Conservation (phyloP, 345 rosid species). For the Brassica carinata region DNA sequence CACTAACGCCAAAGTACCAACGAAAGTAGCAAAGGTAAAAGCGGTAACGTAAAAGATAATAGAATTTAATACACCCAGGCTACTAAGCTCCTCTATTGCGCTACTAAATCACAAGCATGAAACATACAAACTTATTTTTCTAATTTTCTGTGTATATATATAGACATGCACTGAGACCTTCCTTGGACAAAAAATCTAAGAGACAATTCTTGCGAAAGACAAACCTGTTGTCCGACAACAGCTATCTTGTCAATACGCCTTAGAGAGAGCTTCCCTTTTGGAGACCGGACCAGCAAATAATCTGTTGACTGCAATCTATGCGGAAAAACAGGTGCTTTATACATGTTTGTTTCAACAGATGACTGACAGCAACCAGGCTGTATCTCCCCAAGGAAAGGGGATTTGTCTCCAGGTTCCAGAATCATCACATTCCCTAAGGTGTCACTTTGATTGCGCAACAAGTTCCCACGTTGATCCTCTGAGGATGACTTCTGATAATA, state of each 20-base stretch:
- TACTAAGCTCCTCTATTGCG: neutral
- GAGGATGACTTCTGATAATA: slow-evolving; percentile 86
- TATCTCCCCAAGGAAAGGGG: slow-evolving; percentile 96
- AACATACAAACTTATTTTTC: neutral
- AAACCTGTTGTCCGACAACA: slow-evolving; percentile 96
- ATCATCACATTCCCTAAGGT: slow-evolving; percentile 67
- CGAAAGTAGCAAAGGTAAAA: slow-evolving; percentile 13
- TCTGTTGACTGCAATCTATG: slow-evolving; percentile 87
- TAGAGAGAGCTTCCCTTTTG: slow-evolving; percentile 92
- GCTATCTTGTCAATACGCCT: slow-evolving; percentile 89
- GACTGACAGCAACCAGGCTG: slow-evolving; percentile 80
- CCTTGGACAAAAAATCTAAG: slow-evolving; percentile 7
- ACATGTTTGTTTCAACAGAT: slow-evolving; percentile 93
- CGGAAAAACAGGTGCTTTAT: slow-evolving; percentile 81
- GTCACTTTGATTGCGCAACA: slow-evolving; percentile 57
- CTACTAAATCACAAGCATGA: slow-evolving; percentile 19
- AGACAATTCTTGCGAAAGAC: slow-evolving; percentile 25
- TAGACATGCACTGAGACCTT: neutral
- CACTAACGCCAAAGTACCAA: neutral
- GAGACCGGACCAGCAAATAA: slow-evolving; percentile 85
- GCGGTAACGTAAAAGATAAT: neutral
- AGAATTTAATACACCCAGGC: neutral
- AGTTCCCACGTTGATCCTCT: slow-evolving; percentile 67
- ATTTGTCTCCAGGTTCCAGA: slow-evolving; percentile 86
- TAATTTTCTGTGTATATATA: neutral